Evolutionary conservation across 169 alveolate species (phyloP).

Genomic region (Eimeria tenella): DNA sequence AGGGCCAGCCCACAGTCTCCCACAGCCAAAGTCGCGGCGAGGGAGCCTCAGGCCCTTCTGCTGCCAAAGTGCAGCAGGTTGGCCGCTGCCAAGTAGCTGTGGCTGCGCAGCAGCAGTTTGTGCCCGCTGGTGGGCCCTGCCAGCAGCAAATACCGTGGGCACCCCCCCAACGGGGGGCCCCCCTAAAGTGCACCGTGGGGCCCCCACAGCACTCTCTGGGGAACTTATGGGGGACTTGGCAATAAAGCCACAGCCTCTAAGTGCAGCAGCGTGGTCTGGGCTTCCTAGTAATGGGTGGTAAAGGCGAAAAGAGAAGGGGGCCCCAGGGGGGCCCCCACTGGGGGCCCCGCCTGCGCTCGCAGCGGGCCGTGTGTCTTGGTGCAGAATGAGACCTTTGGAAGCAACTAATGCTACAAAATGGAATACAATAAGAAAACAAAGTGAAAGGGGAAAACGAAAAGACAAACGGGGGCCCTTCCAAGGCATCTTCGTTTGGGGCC

Average conservation of each 20-base stretch:
- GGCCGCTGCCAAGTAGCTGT: too few relatives aligned
- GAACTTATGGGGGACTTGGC: background rate
- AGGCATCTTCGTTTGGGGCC: background rate
- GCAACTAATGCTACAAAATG: background rate
- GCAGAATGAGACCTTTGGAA: background rate
- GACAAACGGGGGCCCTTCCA: background rate
- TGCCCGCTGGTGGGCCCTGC: background rate
- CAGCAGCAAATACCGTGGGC: background rate
- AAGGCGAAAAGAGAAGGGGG: background rate
- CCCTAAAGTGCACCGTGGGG: background rate
- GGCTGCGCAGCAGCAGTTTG: too few relatives aligned
- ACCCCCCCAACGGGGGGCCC: slow-evolving; percentile 3
- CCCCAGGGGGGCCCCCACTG: slow-evolving; percentile 6
- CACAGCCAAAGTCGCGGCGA: background rate
- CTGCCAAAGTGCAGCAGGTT: background rate
- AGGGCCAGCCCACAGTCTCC: background rate
- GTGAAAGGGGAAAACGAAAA: background rate
- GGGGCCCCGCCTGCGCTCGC: background rate
- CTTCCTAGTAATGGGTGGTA: background rate
- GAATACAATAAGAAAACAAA: background rate
- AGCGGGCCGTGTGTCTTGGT: background rate
- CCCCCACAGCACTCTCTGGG: background rate
- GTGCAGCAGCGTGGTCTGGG: background rate
- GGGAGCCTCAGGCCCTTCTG: background rate
- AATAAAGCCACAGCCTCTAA: background rate